Conservation (phyloP, 495 filamentous ascomycete species). For the Annulohypoxylon moriforme region DNA sequence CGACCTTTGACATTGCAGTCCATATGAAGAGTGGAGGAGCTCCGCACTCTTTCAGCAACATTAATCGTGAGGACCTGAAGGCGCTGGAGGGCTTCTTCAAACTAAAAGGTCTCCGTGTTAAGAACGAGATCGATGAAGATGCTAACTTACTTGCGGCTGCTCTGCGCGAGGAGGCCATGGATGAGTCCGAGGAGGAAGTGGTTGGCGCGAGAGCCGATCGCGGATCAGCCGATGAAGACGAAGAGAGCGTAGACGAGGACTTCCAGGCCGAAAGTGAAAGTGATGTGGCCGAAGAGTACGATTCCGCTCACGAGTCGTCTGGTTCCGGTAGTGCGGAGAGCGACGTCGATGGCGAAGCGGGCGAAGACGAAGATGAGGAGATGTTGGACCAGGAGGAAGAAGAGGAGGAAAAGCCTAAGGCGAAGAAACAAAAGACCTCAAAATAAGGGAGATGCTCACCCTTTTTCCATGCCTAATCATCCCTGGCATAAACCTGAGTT, state of each 20-base stretch:
- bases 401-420: conserved; percentile 56
- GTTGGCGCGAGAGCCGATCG: conserved; percentile 77
- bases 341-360: conserved; percentile 54
- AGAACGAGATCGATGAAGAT: conserved; percentile 87
- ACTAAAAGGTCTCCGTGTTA: conserved; percentile 89
- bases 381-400: conserved; percentile 51
- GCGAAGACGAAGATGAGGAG: conserved; percentile 49
- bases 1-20: conserved; percentile 97
- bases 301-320: conserved; percentile 87
- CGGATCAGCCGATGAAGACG: conserved; percentile 94
- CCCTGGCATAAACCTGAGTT: conserved; percentile 20
- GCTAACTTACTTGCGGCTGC: conserved; percentile 79
- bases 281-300: conserved; percentile 96
- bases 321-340: conserved; percentile 74
- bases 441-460: conserved; percentile 21
- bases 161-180: conserved; percentile 77
- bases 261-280: conserved; percentile 92
- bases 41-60: conserved; percentile 97
- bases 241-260: conserved; percentile 94
- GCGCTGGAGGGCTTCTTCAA: conserved; percentile 97
- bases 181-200: conserved; percentile 87
- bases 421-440: conserved; percentile 61
- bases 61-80: conserved; percentile 97
- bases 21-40: conserved; percentile 78
- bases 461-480: conserved; percentile 5